phyloP scores from a whole-genome alignment of 805 yeast genomes.

The Candida xiaguanensis region DNA sequence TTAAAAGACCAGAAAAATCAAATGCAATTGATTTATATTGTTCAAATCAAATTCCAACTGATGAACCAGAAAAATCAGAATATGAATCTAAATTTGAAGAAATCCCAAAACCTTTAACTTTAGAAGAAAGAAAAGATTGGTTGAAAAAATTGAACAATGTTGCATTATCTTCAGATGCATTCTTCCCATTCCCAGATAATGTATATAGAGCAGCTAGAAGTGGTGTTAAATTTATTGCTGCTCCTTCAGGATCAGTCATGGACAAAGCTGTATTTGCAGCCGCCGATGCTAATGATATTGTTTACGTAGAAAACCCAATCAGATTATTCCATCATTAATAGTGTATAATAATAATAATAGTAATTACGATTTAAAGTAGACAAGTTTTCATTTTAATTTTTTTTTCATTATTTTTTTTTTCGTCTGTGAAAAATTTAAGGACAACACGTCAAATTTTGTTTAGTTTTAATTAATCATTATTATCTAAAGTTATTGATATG shows the following conservation, averaged over 20 bases:
- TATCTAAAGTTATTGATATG: conserved; percentile 15
- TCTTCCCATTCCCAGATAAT: conserved; percentile 99
- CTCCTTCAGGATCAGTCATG: conserved; percentile 97
- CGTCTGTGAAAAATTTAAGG: conserved; percentile 3
- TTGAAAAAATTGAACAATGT: conserved; percentile 73
- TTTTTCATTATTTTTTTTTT: conserved; percentile 4
- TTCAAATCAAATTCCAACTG: conserved; percentile 83
- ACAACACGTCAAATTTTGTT: conserved; percentile 5
- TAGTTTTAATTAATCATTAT: neutral
- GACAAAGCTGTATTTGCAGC: conserved; percentile 95
- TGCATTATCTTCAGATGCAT: conserved; percentile 94
- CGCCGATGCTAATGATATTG: conserved; percentile 86
- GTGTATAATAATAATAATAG: neutral
- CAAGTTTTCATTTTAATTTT: neutral
- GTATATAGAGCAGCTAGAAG: conserved; percentile 96
- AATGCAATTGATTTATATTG: conserved; percentile 96
- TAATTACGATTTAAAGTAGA: neutral
- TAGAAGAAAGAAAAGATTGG: conserved; percentile 87
- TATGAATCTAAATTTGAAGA: conserved; percentile 84
- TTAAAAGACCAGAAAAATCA: conserved; percentile 97
- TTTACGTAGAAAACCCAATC: conserved; percentile 94
- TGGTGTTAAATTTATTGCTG: conserved; percentile 94
- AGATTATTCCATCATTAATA: conserved; percentile 93
- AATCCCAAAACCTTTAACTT: conserved; percentile 79
- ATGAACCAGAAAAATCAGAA: conserved; percentile 90